Evolutionary conservation across 129 eudicot species (phyloP).

Genomic region (Tagetes patula): DNA sequence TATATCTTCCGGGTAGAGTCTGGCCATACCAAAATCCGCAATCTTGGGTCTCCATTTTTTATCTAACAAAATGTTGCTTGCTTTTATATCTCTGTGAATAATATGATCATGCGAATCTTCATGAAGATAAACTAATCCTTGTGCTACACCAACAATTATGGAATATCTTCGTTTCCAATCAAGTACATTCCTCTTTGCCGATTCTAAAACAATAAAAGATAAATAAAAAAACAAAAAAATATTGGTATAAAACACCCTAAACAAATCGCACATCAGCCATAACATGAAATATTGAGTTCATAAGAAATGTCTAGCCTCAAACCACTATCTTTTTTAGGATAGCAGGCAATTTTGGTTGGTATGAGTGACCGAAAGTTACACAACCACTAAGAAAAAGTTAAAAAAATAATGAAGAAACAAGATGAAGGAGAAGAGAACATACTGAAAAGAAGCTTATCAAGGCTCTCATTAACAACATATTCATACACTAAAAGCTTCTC

Average conservation of each 20-base stretch:
- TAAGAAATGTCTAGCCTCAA: too few relatives aligned
- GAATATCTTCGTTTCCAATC: conserved; percentile 71
- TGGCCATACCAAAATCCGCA: conserved; percentile 92
- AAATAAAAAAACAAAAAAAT: background rate
- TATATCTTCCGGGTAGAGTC: conserved; percentile 65
- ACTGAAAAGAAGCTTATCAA: conserved; percentile 87
- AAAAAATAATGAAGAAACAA: too few relatives aligned
- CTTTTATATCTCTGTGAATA: conserved; percentile 86
- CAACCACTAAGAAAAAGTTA: too few relatives aligned
- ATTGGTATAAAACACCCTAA: too few relatives aligned
- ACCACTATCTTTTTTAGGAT: too few relatives aligned
- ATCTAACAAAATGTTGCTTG: conserved; percentile 75
- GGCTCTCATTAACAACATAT: conserved; percentile 71
- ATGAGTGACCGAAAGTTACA: too few relatives aligned
- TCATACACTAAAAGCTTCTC: conserved; percentile 85
- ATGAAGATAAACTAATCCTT: conserved; percentile 80
- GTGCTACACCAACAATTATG: conserved; percentile 61
- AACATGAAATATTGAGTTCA: too few relatives aligned
- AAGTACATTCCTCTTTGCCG: conserved; percentile 41
- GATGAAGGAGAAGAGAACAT: conserved; percentile 31
- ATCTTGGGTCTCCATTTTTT: conserved; percentile 79
- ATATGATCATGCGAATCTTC: conserved; percentile 62
- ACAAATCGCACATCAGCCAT: background rate
- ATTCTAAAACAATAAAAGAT: conserved; percentile 34
- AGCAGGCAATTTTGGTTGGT: too few relatives aligned